Base-by-base conservation (phyloP, 1,284 basidiomycete species). In the Trichosporon sp. region DNA sequence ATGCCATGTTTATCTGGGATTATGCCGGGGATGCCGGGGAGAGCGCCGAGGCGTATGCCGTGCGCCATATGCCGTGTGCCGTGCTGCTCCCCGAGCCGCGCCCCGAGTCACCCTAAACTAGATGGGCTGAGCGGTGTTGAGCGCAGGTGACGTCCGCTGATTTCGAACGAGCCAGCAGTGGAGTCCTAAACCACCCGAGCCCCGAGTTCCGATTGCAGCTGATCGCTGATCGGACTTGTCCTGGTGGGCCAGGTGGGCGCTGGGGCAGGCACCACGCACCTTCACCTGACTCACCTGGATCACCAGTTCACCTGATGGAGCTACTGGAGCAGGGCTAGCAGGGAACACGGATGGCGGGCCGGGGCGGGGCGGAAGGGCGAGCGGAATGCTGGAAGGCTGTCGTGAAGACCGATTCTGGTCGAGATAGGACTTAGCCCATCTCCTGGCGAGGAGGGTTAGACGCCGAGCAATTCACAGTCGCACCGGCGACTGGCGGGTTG, bases 131-230 rank as follows among this genome's bases (percentile, higher is more conserved):
- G 35, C 35, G 35, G 35, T 37, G 32, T 2, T 12, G 26, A 61
- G 32, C 59, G 31, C 59, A 35, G 16, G 19, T n/a, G 59, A 63
- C 7, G 2, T 63, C 59, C 31, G 59, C 31, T 63, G 32, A 35
- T 63, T 63, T 63, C 59, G 59, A 63, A 63, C 59, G 2, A 8
- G 16, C 16, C 59, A 6, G 32, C 10, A 37, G 5, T 5, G 8
- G 35, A 7, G 16, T 63, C 59, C 59, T 63, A 63, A 63, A 63
- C 59, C 16, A 37, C 31, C 59, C 59, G 59, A 63, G 59, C 32
- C 59, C 59, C 59, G 59, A 63, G 31, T 21, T 61, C 59, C 59
- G 59, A 35, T 63, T 37, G 31, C 26, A 61, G 56, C 19, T 40
- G 19, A 63, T 35, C 56, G 51, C 51, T 54, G n/a, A 19, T 21